Percentiles rank a stretch among this genome's conserved stretches.
These are phyloP conservation scores for Deinandra increscens DNA, from an alignment of 129 eudicot genomes.

Conservation along the genomic window DNA sequence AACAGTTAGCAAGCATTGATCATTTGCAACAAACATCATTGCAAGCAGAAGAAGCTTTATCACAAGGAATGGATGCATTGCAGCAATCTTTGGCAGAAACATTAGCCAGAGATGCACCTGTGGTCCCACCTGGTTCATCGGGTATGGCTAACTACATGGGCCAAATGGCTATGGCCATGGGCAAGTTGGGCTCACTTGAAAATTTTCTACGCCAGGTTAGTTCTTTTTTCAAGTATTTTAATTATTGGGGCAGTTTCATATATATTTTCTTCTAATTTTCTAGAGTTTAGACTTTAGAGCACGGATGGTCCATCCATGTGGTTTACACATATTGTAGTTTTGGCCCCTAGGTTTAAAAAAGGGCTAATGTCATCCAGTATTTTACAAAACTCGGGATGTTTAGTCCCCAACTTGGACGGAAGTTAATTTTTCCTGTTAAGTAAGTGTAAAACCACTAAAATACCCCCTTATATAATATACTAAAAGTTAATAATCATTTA, in stretches of 20 bases:
- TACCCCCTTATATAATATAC: too few species aligned
- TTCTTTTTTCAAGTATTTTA: slow-evolving; percentile 1
- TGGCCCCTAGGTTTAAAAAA: too few species aligned
- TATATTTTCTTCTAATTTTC: background rate
- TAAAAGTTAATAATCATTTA: too few species aligned
- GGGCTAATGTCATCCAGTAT: too few species aligned
- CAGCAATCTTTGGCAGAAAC: slow-evolving; percentile 88
- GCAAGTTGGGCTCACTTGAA: slow-evolving; percentile 85
- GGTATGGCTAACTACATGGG: slow-evolving; percentile 96
- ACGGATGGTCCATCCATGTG: too few species aligned
- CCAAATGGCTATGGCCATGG: slow-evolving; percentile 99
- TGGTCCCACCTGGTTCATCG: slow-evolving; percentile 57
- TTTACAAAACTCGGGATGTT: too few species aligned
- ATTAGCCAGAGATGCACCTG: slow-evolving; percentile 58
- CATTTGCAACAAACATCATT: slow-evolving; percentile 77
- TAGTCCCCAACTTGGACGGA: too few species aligned
- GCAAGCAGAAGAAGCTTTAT: slow-evolving; percentile 95
- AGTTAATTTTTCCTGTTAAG: too few species aligned
- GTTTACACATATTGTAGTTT: too few species aligned
- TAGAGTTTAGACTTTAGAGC: too few species aligned
- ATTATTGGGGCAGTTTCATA: background rate
- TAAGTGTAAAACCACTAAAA: too few species aligned
- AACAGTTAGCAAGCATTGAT: slow-evolving; percentile 65
- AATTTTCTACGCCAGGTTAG: slow-evolving; percentile 82
- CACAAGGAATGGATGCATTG: slow-evolving; percentile 97